phyloP scores from a whole-genome alignment of 1,284 basidiomycete genomes.

The Porphyrellus sp. region DNA sequence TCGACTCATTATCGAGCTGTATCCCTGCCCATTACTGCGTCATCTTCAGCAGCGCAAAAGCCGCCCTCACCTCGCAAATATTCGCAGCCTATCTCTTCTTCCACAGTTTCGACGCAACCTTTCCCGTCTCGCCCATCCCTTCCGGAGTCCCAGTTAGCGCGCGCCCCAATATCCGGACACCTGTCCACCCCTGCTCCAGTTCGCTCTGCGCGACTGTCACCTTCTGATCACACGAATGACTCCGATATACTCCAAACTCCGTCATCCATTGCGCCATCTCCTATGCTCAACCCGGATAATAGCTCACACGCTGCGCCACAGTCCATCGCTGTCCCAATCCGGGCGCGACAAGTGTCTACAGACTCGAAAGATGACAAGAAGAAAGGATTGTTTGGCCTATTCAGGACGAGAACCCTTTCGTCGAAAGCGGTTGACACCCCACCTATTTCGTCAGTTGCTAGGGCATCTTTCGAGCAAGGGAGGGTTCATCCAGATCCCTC shows the following conservation, averaged over 20 bases:
- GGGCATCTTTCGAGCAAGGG: conserved; percentile 24
- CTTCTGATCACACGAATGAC: conserved; percentile 36
- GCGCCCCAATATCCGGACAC: conserved; percentile 21
- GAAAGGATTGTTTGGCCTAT: conserved; percentile 33
- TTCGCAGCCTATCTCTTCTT: conserved; percentile 30
- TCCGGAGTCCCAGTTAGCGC: conserved; percentile 15
- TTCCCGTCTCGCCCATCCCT: conserved; percentile 29
- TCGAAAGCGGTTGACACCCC: conserved; percentile 28
- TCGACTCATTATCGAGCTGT: conserved; percentile 27
- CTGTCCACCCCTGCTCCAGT: conserved; percentile 24
- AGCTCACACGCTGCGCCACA: conserved; percentile 8
- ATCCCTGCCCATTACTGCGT: conserved; percentile 26
- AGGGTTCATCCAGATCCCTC: conserved; percentile 15
- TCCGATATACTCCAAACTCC: conserved; percentile 48
- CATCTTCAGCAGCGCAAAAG: conserved; percentile 19
- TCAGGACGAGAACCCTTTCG: conserved; percentile 35
- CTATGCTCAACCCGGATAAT: conserved; percentile 30
- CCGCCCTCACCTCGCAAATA: conserved; percentile 33
- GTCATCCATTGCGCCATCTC: conserved; percentile 50
- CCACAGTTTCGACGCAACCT: conserved; percentile 29
- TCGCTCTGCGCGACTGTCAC: conserved; percentile 15
- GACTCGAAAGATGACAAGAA: conserved; percentile 36
- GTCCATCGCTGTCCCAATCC: conserved; percentile 16
- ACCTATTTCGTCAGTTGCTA: conserved; percentile 15
- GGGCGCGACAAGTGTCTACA: conserved; percentile 29